phyloP scores from a whole-genome alignment of 2,329 filamentous ascomycete genomes.

The Nannizzia gypsea region DNA sequence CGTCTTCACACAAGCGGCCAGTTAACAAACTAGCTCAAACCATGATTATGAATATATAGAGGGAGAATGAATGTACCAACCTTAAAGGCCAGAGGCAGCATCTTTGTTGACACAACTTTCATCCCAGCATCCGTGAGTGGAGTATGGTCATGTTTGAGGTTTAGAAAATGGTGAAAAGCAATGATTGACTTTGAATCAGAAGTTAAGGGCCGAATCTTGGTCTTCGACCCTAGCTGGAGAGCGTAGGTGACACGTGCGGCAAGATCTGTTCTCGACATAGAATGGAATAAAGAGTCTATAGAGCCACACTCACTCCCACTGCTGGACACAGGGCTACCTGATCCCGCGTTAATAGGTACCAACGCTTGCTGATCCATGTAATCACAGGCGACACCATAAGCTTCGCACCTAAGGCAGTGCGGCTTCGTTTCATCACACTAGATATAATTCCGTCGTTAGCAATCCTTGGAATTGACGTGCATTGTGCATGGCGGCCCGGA shows the following conservation, averaged over 20 bases:
- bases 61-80: constrained; percentile 15
- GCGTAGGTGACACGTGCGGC: constrained; percentile 17
- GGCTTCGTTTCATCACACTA: constrained; percentile 29
- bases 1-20: constrained; percentile 16
- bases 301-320: not conserved
- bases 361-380: constrained; percentile 15
- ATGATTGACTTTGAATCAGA: constrained; percentile 12
- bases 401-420: constrained; percentile 22
- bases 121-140: constrained; percentile 12
- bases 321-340: not conserved
- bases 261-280: constrained; percentile 11
- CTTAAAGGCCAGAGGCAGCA: constrained; percentile 24
- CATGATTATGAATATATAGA: not conserved
- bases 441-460: not conserved
- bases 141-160: constrained; percentile 13
- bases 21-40: not conserved
- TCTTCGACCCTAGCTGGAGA: constrained; percentile 12
- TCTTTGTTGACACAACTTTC: constrained; percentile 17
- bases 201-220: constrained; percentile 1
- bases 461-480: not conserved
- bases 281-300: not conserved
- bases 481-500: not conserved
- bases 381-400: constrained; percentile 22
- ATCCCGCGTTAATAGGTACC: not conserved
- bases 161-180: constrained; percentile 23